Evolutionary conservation across 139 green algal species (phyloP).

Genomic region (Astrephomene gubernaculifera): DNA sequence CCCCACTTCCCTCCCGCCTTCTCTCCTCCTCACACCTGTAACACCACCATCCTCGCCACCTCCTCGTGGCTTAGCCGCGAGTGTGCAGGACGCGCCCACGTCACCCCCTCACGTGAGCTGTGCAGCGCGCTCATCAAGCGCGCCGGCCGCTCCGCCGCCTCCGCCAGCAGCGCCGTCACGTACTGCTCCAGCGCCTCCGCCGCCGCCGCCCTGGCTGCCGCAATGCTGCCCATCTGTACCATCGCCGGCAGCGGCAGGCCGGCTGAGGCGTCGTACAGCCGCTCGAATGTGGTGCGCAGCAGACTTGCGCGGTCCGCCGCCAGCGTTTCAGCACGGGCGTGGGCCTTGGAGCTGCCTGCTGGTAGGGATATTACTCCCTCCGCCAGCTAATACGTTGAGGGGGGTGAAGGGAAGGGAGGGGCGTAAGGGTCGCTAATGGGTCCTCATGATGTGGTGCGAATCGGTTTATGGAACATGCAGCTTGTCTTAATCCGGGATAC

Average conservation of each 20-base stretch:
- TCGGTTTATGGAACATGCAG: too few species aligned
- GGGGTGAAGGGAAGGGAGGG: too few species aligned
- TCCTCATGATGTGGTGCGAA: too few species aligned
- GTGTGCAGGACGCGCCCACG: neutral
- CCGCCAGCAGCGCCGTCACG: neutral
- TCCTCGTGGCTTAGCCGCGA: neutral
- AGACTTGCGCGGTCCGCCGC: too few species aligned
- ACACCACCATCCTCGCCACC: neutral
- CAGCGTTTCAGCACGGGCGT: too few species aligned
- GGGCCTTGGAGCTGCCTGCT: too few species aligned
- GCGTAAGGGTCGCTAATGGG: too few species aligned
- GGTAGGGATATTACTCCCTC: too few species aligned
- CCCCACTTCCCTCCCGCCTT: too few species aligned
- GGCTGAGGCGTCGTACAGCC: neutral
- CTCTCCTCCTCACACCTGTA: constrained; percentile 8
- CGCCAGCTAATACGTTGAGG: too few species aligned
- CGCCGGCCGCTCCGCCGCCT: neutral
- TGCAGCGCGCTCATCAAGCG: neutral
- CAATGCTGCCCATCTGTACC: neutral
- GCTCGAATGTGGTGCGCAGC: neutral
- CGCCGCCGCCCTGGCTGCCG: neutral
- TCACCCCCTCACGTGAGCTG: too few species aligned
- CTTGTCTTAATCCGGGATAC: too few species aligned
- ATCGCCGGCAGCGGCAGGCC: neutral
- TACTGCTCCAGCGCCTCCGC: constrained; percentile 5